phyloP scores from a whole-genome alignment of 805 yeast species.

The Yarrowia sp. region DNA sequence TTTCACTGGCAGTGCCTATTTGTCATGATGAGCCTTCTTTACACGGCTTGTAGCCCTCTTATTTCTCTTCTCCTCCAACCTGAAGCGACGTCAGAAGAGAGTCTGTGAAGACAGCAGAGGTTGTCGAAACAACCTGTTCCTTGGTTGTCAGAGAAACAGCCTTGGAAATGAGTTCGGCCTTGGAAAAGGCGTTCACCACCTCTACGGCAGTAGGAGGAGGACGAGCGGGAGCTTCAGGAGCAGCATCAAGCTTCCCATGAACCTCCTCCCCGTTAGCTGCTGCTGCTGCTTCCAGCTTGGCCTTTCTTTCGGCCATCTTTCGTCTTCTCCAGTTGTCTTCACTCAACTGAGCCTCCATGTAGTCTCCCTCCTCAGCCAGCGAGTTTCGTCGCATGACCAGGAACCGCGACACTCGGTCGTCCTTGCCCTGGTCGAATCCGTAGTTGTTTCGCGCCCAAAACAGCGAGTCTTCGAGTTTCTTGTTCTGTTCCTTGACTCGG shows the following conservation, averaged over 20 bases:
- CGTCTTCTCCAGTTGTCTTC: slow-evolving; percentile 37
- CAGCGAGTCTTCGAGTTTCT: slow-evolving; percentile 18
- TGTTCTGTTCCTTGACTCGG: slow-evolving; percentile 33
- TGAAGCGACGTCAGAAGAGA: background rate
- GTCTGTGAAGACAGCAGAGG: slow-evolving; percentile 30
- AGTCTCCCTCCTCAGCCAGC: slow-evolving; percentile 28
- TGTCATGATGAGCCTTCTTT: too few species aligned
- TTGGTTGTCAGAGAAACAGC: slow-evolving; percentile 31
- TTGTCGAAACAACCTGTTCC: slow-evolving; percentile 17
- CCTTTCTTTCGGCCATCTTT: slow-evolving; percentile 18
- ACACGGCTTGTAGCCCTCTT: too few species aligned
- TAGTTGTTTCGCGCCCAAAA: slow-evolving; percentile 27
- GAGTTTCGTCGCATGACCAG: slow-evolving; percentile 30
- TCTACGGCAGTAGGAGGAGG: slow-evolving; percentile 1
- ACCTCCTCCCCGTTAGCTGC: background rate
- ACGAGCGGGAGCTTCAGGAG: background rate
- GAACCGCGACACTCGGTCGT: slow-evolving; percentile 29
- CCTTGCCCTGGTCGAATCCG: slow-evolving; percentile 28
- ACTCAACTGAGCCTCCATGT: slow-evolving; percentile 30
- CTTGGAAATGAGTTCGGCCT: slow-evolving; percentile 14
- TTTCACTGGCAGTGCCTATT: too few species aligned
- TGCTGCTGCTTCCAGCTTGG: background rate
- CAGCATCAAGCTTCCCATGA: slow-evolving; percentile 12
- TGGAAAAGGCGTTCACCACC: slow-evolving; percentile 21
- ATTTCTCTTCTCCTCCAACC: background rate